Percentiles rank a stretch among this genome's conserved stretches.
Evolutionary conservation across 2,329 filamentous ascomycete genomes (phyloP).

Genomic region (Diplocarpon rosae): DNA sequence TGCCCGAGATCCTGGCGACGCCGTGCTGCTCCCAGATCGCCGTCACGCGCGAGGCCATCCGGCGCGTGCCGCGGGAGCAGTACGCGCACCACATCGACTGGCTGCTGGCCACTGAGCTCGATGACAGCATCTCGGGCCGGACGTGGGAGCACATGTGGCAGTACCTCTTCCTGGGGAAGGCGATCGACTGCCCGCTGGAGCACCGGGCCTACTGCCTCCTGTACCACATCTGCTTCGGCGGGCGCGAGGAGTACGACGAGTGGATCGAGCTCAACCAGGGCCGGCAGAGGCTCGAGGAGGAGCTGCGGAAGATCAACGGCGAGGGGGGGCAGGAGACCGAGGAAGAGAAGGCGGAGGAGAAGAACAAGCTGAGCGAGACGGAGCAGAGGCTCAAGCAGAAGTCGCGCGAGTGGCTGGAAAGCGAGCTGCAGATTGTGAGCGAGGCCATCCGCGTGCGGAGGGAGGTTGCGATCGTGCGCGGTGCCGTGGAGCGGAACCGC

Average conservation of each 20-base stretch:
- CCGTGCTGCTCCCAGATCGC: slow-evolving; percentile 57
- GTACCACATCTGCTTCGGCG: slow-evolving; percentile 22
- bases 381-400: slow-evolving; percentile 6
- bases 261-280: slow-evolving; percentile 15
- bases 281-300: slow-evolving; percentile 8
- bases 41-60: slow-evolving; percentile 42
- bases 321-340: not conserved
- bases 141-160: slow-evolving; percentile 58
- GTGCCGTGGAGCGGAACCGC: slow-evolving; percentile 11
- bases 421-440: slow-evolving; percentile 8
- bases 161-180: slow-evolving; percentile 18
- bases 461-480: slow-evolving; percentile 14
- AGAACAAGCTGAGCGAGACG: slow-evolving; percentile 5
- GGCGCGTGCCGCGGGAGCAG: slow-evolving; percentile 35
- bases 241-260: slow-evolving; percentile 15
- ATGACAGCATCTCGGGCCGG: slow-evolving; percentile 44
- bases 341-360: slow-evolving; percentile 1
- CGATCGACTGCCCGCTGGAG: slow-evolving; percentile 19
- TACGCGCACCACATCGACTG: slow-evolving; percentile 48
- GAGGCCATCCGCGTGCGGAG: slow-evolving; percentile 13
- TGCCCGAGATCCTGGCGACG: slow-evolving; percentile 40
- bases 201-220: slow-evolving; percentile 20
- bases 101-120: slow-evolving; percentile 42
- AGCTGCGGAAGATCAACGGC: slow-evolving; percentile 5
- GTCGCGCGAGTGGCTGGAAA: slow-evolving; percentile 9